phyloP scores from a whole-genome alignment of 192 early-diverging fungal genomes.

The Coemansia sp. region DNA sequence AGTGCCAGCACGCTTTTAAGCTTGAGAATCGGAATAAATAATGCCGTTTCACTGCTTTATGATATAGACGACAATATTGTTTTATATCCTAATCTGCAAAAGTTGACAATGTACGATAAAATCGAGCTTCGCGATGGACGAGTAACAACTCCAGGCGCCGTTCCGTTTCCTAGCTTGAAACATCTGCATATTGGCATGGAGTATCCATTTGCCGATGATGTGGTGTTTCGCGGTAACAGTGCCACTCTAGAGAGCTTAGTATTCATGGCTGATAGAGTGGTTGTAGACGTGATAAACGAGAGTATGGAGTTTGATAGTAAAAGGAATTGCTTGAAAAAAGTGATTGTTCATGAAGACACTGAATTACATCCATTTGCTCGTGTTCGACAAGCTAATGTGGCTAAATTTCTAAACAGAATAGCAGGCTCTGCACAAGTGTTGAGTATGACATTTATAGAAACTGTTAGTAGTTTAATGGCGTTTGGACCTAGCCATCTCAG shows the following conservation, averaged over 20 bases:
- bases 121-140: background rate
- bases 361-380: background rate
- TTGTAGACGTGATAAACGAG: background rate
- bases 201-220: constrained; percentile 15
- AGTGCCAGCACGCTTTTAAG: background rate
- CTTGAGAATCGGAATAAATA: background rate
- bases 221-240: constrained; percentile 13
- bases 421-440: background rate
- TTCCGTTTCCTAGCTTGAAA: constrained; percentile 4
- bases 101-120: background rate
- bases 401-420: background rate
- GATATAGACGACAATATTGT: background rate
- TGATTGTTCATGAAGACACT: background rate
- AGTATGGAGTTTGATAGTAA: background rate
- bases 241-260: constrained; percentile 1
- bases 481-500: background rate
- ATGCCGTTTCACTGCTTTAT: background rate
- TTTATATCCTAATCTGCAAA: constrained; percentile 10
- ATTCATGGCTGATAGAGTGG: background rate
- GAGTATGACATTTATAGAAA: background rate
- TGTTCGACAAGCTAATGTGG: background rate
- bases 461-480: background rate
- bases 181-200: background rate
- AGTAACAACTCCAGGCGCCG: background rate
- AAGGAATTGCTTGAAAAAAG: background rate